Conservation (phyloP, 2,329 filamentous ascomycete genomes). For the Alternaria sp. region DNA sequence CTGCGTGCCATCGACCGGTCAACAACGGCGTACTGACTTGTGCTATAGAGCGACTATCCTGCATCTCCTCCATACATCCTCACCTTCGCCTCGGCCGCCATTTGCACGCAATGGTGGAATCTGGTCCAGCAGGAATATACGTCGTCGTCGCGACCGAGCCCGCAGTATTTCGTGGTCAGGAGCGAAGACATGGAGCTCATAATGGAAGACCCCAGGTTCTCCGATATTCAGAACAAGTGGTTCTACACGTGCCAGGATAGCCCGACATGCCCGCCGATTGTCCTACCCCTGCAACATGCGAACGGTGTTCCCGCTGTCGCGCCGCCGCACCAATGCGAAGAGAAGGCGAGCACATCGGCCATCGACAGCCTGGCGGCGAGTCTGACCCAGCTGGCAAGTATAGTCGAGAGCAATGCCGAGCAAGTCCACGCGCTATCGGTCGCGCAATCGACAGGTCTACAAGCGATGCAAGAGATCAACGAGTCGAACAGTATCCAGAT, state of each 20-base stretch:
- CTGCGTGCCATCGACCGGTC: not conserved
- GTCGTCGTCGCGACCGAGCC: slow-evolving; percentile 36
- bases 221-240: slow-evolving; percentile 42
- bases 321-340: slow-evolving; percentile 4
- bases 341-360: slow-evolving; percentile 21
- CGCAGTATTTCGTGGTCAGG: slow-evolving; percentile 45
- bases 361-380: slow-evolving; percentile 31
- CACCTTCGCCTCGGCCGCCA: slow-evolving; percentile 40
- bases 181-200: slow-evolving; percentile 45
- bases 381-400: slow-evolving; percentile 32
- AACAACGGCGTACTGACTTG: slow-evolving; percentile 14
- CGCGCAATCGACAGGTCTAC: slow-evolving; percentile 42
- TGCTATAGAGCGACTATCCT: slow-evolving; percentile 36
- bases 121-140: slow-evolving; percentile 42
- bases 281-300: slow-evolving; percentile 42
- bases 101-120: slow-evolving; percentile 44
- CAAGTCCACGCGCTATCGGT: slow-evolving; percentile 44
- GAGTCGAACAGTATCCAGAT: slow-evolving; percentile 45
- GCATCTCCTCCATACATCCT: slow-evolving; percentile 43
- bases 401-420: slow-evolving; percentile 40
- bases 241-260: slow-evolving; percentile 40
- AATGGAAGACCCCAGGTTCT: slow-evolving; percentile 39
- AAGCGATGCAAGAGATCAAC: slow-evolving; percentile 47
- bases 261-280: slow-evolving; percentile 23
- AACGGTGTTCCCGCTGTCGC: slow-evolving; percentile 28